Percentiles rank a stretch among this genome's conserved stretches.
Evolutionary conservation across 768 basidiomycete species (phyloP).

Genomic region (Phylloporus arenicola): DNA sequence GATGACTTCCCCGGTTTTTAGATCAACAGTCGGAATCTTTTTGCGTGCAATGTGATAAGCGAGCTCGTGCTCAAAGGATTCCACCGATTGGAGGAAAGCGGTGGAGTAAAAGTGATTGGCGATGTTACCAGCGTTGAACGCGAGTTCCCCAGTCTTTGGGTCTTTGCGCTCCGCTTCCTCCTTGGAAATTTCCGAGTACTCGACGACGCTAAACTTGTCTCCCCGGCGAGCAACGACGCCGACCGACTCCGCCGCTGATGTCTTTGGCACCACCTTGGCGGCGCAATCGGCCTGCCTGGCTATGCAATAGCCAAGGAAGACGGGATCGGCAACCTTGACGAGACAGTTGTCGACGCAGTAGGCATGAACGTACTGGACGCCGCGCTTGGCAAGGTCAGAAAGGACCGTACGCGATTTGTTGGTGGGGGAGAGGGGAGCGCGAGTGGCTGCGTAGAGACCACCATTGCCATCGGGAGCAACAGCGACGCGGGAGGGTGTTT

Average conservation of each 20-base stretch:
- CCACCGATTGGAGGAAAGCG: slow-evolving; percentile 70
- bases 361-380: slow-evolving; percentile 84
- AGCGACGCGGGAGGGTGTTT: slow-evolving; percentile 72
- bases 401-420: slow-evolving; percentile 70
- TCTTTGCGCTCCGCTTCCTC: slow-evolving; percentile 81
- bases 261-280: slow-evolving; percentile 94
- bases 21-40: slow-evolving; percentile 84
- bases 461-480: slow-evolving; percentile 98
- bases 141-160: slow-evolving; percentile 63
- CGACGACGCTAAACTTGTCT: slow-evolving; percentile 86
- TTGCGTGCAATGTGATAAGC: slow-evolving; percentile 98
- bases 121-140: slow-evolving; percentile 95
- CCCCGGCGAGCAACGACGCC: slow-evolving; percentile 87
- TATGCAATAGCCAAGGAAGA: slow-evolving; percentile 95
- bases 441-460: slow-evolving; percentile 91
- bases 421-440: slow-evolving; percentile 59
- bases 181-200: slow-evolving; percentile 92
- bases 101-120: slow-evolving; percentile 98
- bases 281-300: slow-evolving; percentile 84
- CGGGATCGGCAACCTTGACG: slow-evolving; percentile 92
- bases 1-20: slow-evolving; percentile 58
- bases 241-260: slow-evolving; percentile 81
- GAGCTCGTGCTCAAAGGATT: slow-evolving; percentile 80
- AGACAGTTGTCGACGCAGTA: slow-evolving; percentile 99
- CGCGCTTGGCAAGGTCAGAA: slow-evolving; percentile 69